Evolutionary conservation across 1,284 basidiomycete species (phyloP), one percentile per base, ranked within the genome.

Genomic region (Amanita bisporigera): DNA sequence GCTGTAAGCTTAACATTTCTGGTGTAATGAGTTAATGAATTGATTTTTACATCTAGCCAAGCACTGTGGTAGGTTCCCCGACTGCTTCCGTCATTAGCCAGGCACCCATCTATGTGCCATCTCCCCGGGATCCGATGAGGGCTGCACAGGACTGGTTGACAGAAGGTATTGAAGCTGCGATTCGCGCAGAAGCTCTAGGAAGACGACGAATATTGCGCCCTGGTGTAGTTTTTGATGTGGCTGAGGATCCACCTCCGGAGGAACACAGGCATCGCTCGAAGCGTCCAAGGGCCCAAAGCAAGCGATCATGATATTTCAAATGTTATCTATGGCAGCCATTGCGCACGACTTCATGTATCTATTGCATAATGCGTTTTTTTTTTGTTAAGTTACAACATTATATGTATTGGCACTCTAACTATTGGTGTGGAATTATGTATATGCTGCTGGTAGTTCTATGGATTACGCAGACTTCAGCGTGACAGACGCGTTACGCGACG

Each of bases 11-110:
- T 21, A 59, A 31, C 65, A 61, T 47, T 29, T 61, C 21, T 15
- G n/a, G 38, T 66, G 24, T 58, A 19, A 41, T 41, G 40, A 33
- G 21, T 62, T 33, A 61, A 69, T 63, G 78, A 43, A 73, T 63
- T 67, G 36, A 54, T 54, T 41, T 40, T 64, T 64, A 10, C 63
- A 66, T 55, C 38, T 67, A 90, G 89, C 78, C 87, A 29, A 93
- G 88, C 71, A 92, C 92, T 17, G 85, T 90, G 45, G 76, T 92
- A 36, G 90, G 90, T 21, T 92, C 91, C 5, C 89, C 89, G 6
- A 90, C 88, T n/a, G 86, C 87, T 31, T 93, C 91, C 5, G 83
- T 87, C 70, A 79, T 87, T 69, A 88, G 89, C 70, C 84, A 86
- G 69, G 55, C 55, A 21, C 86, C 85, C 0, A 79, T 89, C 50